Evolutionary conservation across 306 rosid genomes (phyloP), one percentile per base, ranked within the genome.

Genomic region (Parietaria judaica): DNA sequence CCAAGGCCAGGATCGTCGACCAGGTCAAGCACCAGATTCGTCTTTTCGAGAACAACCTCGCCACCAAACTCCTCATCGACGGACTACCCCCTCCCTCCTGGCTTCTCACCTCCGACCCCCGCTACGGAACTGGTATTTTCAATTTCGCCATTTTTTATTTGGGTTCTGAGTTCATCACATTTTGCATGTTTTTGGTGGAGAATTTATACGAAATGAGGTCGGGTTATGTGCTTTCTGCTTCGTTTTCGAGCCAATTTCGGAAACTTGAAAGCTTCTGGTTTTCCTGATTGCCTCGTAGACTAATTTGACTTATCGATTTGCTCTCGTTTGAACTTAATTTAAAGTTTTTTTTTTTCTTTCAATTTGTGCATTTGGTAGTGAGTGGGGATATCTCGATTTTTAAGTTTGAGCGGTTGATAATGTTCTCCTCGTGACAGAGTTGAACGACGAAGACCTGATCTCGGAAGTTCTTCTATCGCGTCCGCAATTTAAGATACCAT

Each of bases 11-110:
- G 71, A 84, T 94, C 57, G 66, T 88, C 72, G 89, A 86, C 38
- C 94, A 78, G 47, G 90, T 86, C 68, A 80, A 79, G 65, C 84
- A 79, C 51, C 97, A 84, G 63, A 55, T 74, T 64, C 56, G 47
- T 80, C 84, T 79, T 36, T 89, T 86, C 75, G 97, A 88, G 65
- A 81, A 83, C 1, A 85, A 83, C 68, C 87, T 86, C 56, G 80
- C 75, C 7, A 76, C 94, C 52, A 83, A 88, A 81, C 87, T 86
- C 86, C 68, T 86, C 8, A 76, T 94, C 66, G 81, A 80, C 49
- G 99, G 97, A 72, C 78, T 88, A 31, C 49, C 38, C 51, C 99
- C 95, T 74, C 95, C 97, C 8, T 78, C 84, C 1, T 94, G 95
- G 95, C 83, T 94, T 8, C 54, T 69, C 69, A 68, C 68, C 60